Evolutionary conservation across 768 basidiomycete species (phyloP), one percentile per base, ranked within the genome.

Genomic region (Boletus subcaerulescens): DNA sequence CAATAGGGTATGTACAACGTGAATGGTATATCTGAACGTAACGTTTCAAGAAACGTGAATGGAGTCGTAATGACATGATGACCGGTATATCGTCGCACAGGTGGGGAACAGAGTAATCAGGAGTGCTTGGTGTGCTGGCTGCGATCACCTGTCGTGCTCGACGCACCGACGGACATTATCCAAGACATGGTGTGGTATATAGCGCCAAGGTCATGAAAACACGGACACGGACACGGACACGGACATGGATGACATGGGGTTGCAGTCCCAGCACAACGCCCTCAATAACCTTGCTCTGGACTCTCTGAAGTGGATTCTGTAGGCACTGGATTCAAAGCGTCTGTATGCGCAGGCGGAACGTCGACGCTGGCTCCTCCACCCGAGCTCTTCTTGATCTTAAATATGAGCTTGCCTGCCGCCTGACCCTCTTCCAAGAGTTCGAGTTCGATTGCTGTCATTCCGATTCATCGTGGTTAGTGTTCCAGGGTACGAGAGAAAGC

Each of bases 391-490:
- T 54, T 58, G 24, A 70, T 72, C 39, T 50, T 68, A 45, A 70
- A 72, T 10, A 49, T 32, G 22, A 70, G 60, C 48, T 45, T 71
- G 11, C 69, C 69, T 5, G 69, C 68, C 12, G 68, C 63, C 41
- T 68, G 59, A 1, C 69, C 69, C 36, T 70, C 68, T 53, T 68
- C 69, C 4, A 70, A 55, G 40, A 70, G 64, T 41, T 70, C 69
- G 13, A 70, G 66, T 35, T 66, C 69, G 40, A 70, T 55, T 17
- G 64, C 69, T 70, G 46, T 45, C 42, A 9, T 36, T 2, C 35
- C 45, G 15, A 31, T 42, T 22, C 5, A 33, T 29, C 2, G 26
- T 41, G 45, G 15, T 59, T 17, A 62, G 51, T n/a, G 5, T 26
- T 36, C 9, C 3, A 29, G 7, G 15, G 13, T 17, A 20, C 18